These are phyloP conservation scores for Pelargonium australe DNA, from an alignment of 441 rosid species.

Conservation along the genomic window DNA sequence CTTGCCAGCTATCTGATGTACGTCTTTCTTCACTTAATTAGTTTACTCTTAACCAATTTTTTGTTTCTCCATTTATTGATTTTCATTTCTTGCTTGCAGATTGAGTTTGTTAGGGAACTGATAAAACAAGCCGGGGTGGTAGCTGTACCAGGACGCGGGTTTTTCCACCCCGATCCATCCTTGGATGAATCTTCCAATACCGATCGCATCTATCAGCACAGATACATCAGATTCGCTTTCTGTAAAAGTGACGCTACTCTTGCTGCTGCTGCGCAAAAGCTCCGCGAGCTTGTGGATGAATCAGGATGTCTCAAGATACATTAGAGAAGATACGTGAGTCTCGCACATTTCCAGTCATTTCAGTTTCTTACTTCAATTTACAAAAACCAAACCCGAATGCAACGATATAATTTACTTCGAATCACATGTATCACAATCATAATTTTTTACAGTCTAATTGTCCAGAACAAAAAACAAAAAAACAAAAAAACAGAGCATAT, in stretches of 20 bases:
- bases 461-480: too few relatives aligned
- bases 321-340: background rate
- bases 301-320: constrained; percentile 18
- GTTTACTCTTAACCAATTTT: background rate
- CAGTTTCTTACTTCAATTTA: too few relatives aligned
- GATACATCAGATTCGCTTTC: constrained; percentile 55
- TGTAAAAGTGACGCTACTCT: constrained; percentile 47
- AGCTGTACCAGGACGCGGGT: constrained; percentile 56
- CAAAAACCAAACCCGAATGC: too few relatives aligned
- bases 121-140: constrained; percentile 52
- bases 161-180: constrained; percentile 33
- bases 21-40: constrained; percentile 8
- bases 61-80: background rate
- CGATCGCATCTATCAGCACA: constrained; percentile 22
- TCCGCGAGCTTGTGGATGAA: constrained; percentile 23
- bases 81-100: constrained; percentile 24
- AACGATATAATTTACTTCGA: too few relatives aligned
- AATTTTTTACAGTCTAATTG: too few relatives aligned
- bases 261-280: constrained; percentile 41
- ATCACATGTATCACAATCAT: too few relatives aligned
- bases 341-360: too few relatives aligned
- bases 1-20: constrained; percentile 40
- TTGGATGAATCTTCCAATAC: constrained; percentile 12
- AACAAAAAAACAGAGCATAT: too few relatives aligned
- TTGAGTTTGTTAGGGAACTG: constrained; percentile 44